A percentile compares a stretch with the other conserved stretches of the same genome.
These are phyloP conservation scores for Botryotinia globosa DNA, from an alignment of 2,329 filamentous ascomycete genomes.

Conservation along the genomic window DNA sequence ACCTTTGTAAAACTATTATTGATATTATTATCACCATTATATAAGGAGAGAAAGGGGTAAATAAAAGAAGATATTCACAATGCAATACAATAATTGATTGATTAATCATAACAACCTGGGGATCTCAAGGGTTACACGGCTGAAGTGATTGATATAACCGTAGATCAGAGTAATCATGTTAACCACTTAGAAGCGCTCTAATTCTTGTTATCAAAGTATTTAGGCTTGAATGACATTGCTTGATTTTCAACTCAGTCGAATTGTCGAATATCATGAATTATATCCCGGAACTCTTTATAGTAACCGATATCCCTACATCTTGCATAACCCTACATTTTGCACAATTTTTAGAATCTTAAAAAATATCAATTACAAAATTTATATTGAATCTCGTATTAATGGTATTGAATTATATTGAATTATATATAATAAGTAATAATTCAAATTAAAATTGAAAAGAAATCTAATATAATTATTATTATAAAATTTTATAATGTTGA, in stretches of 20 bases:
- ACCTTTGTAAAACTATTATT: rapidly evolving
- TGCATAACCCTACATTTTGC: too few relatives aligned
- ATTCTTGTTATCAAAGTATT: background rate
- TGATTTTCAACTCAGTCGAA: background rate
- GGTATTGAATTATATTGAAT: too few relatives aligned
- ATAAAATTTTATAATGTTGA: too few relatives aligned
- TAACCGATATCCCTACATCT: too few relatives aligned
- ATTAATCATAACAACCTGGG: background rate
- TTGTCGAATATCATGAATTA: background rate
- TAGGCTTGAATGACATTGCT: background rate
- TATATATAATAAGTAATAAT: too few relatives aligned
- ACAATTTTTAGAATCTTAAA: too few relatives aligned
- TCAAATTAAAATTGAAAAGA: too few relatives aligned
- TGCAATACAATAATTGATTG: background rate
- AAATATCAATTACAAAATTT: too few relatives aligned
- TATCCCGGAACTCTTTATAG: background rate
- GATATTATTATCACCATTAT: background rate
- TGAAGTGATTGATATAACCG: background rate
- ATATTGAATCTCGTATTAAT: too few relatives aligned
- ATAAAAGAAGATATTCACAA: too few relatives aligned
- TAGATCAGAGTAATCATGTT: too few relatives aligned
- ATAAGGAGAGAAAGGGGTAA: background rate
- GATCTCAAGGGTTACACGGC: background rate
- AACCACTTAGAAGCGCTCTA: background rate
- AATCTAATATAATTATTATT: too few relatives aligned